A percentile compares a stretch with the other conserved stretches of the same genome.
Conservation (phyloP, 2,329 filamentous ascomycete species). For the Tolypocladium cylindrosporum region DNA sequence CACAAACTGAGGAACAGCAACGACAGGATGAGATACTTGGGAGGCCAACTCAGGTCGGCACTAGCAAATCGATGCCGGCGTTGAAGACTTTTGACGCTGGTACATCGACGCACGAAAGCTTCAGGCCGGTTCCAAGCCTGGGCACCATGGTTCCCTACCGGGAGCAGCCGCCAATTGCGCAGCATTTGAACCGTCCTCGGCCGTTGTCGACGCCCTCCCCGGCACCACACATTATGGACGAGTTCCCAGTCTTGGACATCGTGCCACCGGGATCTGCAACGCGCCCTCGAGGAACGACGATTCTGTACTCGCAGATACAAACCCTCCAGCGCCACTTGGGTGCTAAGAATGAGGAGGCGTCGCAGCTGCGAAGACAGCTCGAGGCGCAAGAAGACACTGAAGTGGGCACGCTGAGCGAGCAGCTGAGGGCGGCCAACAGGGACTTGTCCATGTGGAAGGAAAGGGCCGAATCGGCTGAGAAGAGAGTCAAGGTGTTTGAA, state of each 20-base stretch:
- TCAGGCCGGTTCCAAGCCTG: conserved; percentile 17
- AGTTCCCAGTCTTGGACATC: not conserved
- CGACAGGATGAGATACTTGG: not conserved
- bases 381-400: conserved; percentile 32
- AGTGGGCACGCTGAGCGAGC: conserved; percentile 35
- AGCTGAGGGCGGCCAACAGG: conserved; percentile 28
- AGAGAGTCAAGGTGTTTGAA: conserved; percentile 37
- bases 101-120: not conserved
- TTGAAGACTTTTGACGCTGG: not conserved
- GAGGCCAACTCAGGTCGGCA: no score
- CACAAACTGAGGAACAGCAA: not conserved
- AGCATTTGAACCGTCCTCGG: conserved; percentile 24
- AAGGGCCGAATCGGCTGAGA: conserved; percentile 46
- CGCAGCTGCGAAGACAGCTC: conserved; percentile 34
- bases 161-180: conserved; percentile 27
- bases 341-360: conserved; percentile 32
- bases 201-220: conserved; percentile 20
- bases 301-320: conserved; percentile 38
- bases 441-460: conserved; percentile 37
- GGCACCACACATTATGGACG: not conserved
- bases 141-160: conserved; percentile 27
- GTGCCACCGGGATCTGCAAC: not conserved
- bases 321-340: conserved; percentile 37
- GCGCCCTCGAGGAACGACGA: conserved; percentile 14
- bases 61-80: not conserved